Evolutionary conservation across 192 early-diverging fungal species (phyloP).

Genomic region (Rhizoclosmatium sp.): DNA sequence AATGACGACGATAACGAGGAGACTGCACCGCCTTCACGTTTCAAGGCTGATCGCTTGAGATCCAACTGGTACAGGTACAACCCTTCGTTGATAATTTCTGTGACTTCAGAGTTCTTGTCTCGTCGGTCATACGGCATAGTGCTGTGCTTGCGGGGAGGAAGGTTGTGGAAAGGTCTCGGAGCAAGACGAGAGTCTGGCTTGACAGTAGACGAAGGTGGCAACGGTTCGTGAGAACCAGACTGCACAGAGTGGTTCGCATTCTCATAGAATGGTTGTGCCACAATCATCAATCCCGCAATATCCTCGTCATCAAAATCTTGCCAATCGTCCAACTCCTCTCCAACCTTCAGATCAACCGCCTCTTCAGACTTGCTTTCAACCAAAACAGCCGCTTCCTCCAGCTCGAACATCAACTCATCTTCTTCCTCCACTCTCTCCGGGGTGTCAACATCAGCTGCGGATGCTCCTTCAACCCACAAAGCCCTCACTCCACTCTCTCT

Average conservation of each 20-base stretch:
- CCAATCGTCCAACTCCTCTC: slow-evolving; percentile 43
- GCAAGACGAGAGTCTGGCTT: slow-evolving; percentile 19
- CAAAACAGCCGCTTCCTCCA: background rate
- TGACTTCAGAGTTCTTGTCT: slow-evolving; percentile 80
- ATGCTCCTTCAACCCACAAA: background rate
- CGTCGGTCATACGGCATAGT: slow-evolving; percentile 79
- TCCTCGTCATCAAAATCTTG: slow-evolving; percentile 89
- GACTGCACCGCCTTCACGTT: background rate
- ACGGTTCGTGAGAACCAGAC: background rate
- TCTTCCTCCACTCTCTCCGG: slow-evolving; percentile 10
- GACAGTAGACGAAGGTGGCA: background rate
- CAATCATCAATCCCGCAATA: slow-evolving; percentile 88
- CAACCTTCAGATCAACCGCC: background rate
- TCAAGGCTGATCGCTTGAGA: slow-evolving; percentile 10
- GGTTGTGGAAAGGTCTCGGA: slow-evolving; percentile 42
- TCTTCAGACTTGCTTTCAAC: background rate
- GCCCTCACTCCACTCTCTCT: background rate
- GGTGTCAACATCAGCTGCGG: background rate
- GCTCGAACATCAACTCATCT: slow-evolving; percentile 34
- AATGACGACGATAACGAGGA: background rate
- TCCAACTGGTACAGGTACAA: slow-evolving; percentile 85
- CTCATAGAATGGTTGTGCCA: slow-evolving; percentile 58
- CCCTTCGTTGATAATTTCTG: slow-evolving; percentile 95
- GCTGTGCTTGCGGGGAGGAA: slow-evolving; percentile 60
- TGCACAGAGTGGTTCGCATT: background rate